phyloP scores from a whole-genome alignment of 2,329 filamentous ascomycete species.

The Colletotrichum sp. region DNA sequence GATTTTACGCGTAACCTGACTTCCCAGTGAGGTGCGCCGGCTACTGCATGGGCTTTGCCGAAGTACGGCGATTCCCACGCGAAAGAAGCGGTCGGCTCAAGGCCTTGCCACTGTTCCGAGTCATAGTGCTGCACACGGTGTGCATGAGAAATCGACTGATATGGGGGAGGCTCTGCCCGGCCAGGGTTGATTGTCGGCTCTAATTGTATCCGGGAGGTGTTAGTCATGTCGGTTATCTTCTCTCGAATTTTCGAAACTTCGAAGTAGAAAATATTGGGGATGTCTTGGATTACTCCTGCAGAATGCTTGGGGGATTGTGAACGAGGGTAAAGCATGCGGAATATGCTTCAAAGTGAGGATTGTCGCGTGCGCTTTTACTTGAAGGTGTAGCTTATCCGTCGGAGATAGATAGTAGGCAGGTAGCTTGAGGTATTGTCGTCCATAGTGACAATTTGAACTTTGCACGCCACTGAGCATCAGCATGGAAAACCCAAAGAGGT shows the following conservation, averaged over 20 bases:
- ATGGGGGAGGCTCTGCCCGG: not conserved
- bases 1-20: not conserved
- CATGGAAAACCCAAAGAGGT: not conserved
- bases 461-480: not conserved
- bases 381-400: not conserved
- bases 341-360: not conserved
- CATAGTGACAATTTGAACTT: not conserved
- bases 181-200: accelerated
- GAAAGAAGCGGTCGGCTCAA: not conserved
- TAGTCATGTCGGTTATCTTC: accelerated
- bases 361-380: too few species aligned
- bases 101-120: not conserved
- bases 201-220: accelerated
- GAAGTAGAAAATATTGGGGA: not conserved
- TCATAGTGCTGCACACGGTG: not conserved
- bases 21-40: not conserved
- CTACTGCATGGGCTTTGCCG: not conserved
- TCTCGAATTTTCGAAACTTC: not conserved
- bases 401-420: not conserved
- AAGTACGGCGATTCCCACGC: not conserved
- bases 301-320: not conserved
- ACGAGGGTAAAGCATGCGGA: accelerated
- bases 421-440: not conserved
- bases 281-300: accelerated
- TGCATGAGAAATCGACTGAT: not conserved